Base-by-base conservation (phyloP, 192 early-diverging fungal genomes). In the Podila horticola region DNA sequence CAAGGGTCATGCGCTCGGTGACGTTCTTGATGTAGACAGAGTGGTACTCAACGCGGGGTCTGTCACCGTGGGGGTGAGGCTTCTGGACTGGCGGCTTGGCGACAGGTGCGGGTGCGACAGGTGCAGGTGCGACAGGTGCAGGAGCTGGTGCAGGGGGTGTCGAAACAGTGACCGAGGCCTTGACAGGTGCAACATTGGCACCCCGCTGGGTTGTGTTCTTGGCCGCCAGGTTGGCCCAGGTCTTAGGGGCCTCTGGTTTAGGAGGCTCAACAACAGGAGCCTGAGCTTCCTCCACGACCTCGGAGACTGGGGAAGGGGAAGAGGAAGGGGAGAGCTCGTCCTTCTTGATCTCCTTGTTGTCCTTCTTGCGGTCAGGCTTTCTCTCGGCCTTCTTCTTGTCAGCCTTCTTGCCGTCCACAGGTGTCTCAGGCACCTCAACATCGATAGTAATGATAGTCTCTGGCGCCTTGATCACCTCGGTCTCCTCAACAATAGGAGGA, bases 171-270 rank as follows among this genome's bases (percentile, higher is more conserved):
- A 90, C 82, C 24, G 84, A 82, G 34, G 85, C 89, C 50, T 87
- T 90, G 64, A 85, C 84, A 33, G 85, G 82, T 59, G 87, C 79
- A 22, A 86, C 84, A 28, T 86, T 84, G 68, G 67, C 74, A 67
- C 86, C 85, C 92, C 92, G 93, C 68, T 86, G 86, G 36, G 66
- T 76, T 34, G 69, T 68, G 75, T 90, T 83, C 33, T 73, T 86
- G 57, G 92, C 91, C 3, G 91, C 93, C 19, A 95, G 82, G 68
- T 83, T 88, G 11, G 95, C 94, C 95, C 95, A 96, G 36, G 93
- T 89, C 60, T 90, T 91, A 61, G 90, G 92, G 12, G 52, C 52
- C 1, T 55, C 52, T 2, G 52, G 75, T 81, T 92, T 89, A 49
- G 86, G 60, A 22, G 92, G 84, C 84, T 87, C 71, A 69, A 84